Evolutionary conservation across 2,329 filamentous ascomycete species (phyloP).

Genomic region (Aspergillus piperis): DNA sequence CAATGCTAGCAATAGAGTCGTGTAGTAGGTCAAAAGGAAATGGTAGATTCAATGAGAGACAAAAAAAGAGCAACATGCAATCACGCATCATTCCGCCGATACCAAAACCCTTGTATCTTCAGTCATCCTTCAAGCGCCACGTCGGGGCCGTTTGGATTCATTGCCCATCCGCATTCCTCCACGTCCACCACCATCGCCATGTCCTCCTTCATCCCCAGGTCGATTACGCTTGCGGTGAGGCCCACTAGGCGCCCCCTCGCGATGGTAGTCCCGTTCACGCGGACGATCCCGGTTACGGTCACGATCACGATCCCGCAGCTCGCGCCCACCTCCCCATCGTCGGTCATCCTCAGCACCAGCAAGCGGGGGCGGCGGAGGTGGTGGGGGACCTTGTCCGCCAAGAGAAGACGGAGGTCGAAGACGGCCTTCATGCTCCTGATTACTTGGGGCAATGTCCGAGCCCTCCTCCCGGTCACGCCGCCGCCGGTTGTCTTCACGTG

Average conservation of each 20-base stretch:
- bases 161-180: conserved; percentile 42
- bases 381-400: conserved; percentile 31
- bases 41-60: conserved; percentile 18
- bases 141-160: conserved; percentile 45
- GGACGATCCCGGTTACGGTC: conserved; percentile 38
- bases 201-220: conserved; percentile 35
- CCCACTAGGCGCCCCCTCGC: conserved; percentile 29
- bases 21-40: conserved; percentile 10
- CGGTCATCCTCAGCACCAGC: conserved; percentile 34
- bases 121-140: conserved; percentile 33
- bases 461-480: conserved; percentile 41
- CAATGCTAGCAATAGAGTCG: conserved; percentile 21
- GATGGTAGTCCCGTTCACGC: conserved; percentile 36
- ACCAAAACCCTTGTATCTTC: background rate
- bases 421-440: conserved; percentile 36
- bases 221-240: conserved; percentile 42
- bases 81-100: background rate
- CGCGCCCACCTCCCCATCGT: conserved; percentile 37
- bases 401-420: conserved; percentile 37
- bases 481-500: conserved; percentile 39
- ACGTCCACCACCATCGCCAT: conserved; percentile 30
- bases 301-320: conserved; percentile 38
- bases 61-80: conserved; percentile 1
- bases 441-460: conserved; percentile 22
- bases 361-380: conserved; percentile 32